These are phyloP conservation scores for Crithidia brevicula DNA, from an alignment of 208 protist genomes.

Conservation along the genomic window DNA sequence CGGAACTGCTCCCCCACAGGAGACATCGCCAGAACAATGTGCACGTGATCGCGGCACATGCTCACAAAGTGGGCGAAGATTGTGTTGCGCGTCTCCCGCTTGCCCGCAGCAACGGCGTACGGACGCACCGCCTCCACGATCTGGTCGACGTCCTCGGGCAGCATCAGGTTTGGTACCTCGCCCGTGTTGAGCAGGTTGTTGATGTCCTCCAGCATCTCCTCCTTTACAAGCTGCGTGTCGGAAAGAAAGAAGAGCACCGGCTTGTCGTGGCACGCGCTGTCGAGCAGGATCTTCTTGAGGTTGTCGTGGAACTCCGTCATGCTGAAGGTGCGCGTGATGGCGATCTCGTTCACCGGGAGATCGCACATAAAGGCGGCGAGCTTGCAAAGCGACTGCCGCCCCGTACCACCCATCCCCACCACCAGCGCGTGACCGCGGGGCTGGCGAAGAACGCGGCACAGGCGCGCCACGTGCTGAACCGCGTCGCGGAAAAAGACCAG, in stretches of 20 bases:
- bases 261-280: slow-evolving; percentile 86
- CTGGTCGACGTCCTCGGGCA: slow-evolving; percentile 93
- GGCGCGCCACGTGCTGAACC: slow-evolving; percentile 95
- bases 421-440: slow-evolving; percentile 96
- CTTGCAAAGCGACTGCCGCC: slow-evolving; percentile 95
- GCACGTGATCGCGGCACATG: slow-evolving; percentile 95
- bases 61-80: slow-evolving; percentile 95
- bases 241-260: slow-evolving; percentile 95
- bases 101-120: slow-evolving; percentile 86
- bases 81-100: slow-evolving; percentile 92
- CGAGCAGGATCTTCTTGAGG: slow-evolving; percentile 91
- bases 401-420: slow-evolving; percentile 97
- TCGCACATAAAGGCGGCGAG: slow-evolving; percentile 95
- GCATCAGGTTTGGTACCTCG: slow-evolving; percentile 97
- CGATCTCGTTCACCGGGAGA: slow-evolving; percentile 88
- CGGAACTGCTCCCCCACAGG: slow-evolving; percentile 96
- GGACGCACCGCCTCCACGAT: slow-evolving; percentile 93
- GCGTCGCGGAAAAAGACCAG: slow-evolving; percentile 98
- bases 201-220: slow-evolving; percentile 97
- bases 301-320: slow-evolving; percentile 95
- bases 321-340: slow-evolving; percentile 92
- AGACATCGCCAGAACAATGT: slow-evolving; percentile 97
- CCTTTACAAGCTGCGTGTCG: slow-evolving; percentile 96
- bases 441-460: slow-evolving; percentile 96
- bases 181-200: slow-evolving; percentile 98